A percentile compares a stretch with the other conserved stretches of the same genome.
These are phyloP conservation scores for Xerocomellus dryophilus DNA, from an alignment of 768 basidiomycete species.

Conservation along the genomic window DNA sequence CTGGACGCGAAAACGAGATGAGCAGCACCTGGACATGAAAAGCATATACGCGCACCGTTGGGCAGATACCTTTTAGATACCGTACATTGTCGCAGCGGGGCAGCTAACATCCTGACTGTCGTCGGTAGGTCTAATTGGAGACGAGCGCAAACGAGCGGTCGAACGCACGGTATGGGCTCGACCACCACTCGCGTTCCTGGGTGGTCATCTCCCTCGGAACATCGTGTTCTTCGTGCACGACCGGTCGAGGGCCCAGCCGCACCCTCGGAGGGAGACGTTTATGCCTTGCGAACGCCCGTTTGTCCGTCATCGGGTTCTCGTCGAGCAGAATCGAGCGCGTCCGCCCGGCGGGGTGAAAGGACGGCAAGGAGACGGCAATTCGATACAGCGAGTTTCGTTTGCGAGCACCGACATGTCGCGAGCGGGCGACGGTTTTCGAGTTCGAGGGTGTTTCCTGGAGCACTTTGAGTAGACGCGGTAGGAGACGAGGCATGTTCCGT, in stretches of 20 bases:
- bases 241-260: slow-evolving; percentile 28
- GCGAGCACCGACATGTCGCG: slow-evolving; percentile 8
- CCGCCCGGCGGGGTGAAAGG: slow-evolving; percentile 42
- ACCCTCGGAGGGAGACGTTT: slow-evolving; percentile 56
- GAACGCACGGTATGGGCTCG: slow-evolving; percentile 69
- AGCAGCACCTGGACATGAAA: background rate
- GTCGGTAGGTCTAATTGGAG: background rate
- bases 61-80: slow-evolving; percentile 53
- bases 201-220: slow-evolving; percentile 55
- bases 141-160: background rate
- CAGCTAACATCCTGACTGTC: slow-evolving; percentile 68
- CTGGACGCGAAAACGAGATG: slow-evolving; percentile 33
- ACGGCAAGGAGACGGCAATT: slow-evolving; percentile 37
- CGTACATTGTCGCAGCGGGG: slow-evolving; percentile 57
- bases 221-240: slow-evolving; percentile 30
- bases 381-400: slow-evolving; percentile 35
- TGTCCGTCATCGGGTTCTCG: slow-evolving; percentile 54
- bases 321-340: slow-evolving; percentile 62
- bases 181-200: slow-evolving; percentile 64
- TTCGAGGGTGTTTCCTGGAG: slow-evolving; percentile 31
- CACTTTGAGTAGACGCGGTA: slow-evolving; percentile 57
- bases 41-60: slow-evolving; percentile 41
- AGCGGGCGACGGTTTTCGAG: slow-evolving; percentile 11
- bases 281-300: slow-evolving; percentile 48
- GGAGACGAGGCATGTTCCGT: slow-evolving; percentile 61